A percentile compares a stretch with the other conserved stretches of the same genome.
Evolutionary conservation across 805 yeast genomes (phyloP).

Genomic region (Kodamaea kaohsiungensis): DNA sequence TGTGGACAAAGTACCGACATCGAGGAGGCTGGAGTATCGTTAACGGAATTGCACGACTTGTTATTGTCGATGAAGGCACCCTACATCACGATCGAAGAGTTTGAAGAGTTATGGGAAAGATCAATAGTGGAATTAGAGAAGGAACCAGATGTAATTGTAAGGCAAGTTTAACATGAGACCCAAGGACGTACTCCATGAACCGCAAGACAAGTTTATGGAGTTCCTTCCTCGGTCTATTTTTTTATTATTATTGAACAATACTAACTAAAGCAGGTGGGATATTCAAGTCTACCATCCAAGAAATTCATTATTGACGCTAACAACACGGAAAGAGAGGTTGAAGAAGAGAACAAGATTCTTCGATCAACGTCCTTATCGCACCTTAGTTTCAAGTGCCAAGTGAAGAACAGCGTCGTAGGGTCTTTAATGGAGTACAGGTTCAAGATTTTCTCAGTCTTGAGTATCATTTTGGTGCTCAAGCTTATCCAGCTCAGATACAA

Average conservation of each 20-base stretch:
- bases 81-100: constrained; percentile 58
- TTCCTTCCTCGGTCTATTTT: not conserved
- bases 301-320: constrained; percentile 27
- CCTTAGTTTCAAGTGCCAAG: constrained; percentile 57
- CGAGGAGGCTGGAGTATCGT: constrained; percentile 51
- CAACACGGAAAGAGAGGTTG: constrained; percentile 40
- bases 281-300: constrained; percentile 15
- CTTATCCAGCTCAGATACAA: constrained; percentile 35
- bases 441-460: constrained; percentile 15
- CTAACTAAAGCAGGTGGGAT: constrained; percentile 17
- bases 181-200: not conserved
- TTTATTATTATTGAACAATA: not conserved
- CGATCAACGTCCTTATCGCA: constrained; percentile 72
- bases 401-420: constrained; percentile 51
- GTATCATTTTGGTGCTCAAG: constrained; percentile 22
- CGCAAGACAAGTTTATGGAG: not conserved
- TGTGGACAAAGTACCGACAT: constrained; percentile 55
- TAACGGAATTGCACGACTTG: constrained; percentile 53
- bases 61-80: constrained; percentile 48
- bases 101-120: constrained; percentile 71
- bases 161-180: constrained; percentile 55
- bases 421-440: constrained; percentile 29
- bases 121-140: constrained; percentile 60
- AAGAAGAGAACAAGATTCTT: constrained; percentile 54
- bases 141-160: constrained; percentile 73